A percentile compares a stretch with the other conserved stretches of the same genome.
Conservation (phyloP, 345 rosid species). For the Aquilaria sinensis region DNA sequence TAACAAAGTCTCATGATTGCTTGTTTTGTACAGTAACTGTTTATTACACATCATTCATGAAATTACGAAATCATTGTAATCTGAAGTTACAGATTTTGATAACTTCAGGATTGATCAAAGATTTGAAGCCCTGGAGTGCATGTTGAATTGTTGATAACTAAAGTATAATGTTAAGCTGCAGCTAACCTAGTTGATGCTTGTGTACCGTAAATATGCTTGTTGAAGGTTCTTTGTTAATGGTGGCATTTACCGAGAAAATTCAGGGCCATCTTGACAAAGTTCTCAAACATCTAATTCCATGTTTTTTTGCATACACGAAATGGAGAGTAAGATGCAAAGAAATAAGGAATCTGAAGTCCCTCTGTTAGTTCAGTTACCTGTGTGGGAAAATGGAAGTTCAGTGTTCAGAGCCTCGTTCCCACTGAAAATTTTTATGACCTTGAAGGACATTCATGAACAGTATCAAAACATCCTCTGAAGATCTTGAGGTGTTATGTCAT, state of each 20-base stretch:
- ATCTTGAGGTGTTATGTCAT: neutral
- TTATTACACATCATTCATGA: too few species aligned
- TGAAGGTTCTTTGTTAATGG: too few species aligned
- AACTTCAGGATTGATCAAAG: too few species aligned
- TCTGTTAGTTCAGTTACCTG: conserved; percentile 15
- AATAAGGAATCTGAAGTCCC: neutral
- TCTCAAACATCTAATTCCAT: neutral
- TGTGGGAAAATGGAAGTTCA: conserved; percentile 14
- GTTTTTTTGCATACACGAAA: neutral
- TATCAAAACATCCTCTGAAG: neutral
- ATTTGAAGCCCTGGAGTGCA: too few species aligned
- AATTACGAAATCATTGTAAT: too few species aligned
- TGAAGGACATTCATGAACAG: conserved; percentile 20
- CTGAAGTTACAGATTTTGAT: too few species aligned
- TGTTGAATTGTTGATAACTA: too few species aligned
- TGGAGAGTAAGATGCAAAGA: neutral
- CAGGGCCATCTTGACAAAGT: too few species aligned
- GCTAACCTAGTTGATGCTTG: too few species aligned
- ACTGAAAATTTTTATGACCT: conserved; percentile 15
- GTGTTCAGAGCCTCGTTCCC: neutral
- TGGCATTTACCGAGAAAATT: too few species aligned
- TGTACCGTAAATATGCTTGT: too few species aligned
- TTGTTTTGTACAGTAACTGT: neutral
- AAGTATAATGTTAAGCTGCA: too few species aligned
- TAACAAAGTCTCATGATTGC: neutral